phyloP scores from a whole-genome alignment of 2,329 filamentous ascomycete genomes.

The Xylaria polymorpha region DNA sequence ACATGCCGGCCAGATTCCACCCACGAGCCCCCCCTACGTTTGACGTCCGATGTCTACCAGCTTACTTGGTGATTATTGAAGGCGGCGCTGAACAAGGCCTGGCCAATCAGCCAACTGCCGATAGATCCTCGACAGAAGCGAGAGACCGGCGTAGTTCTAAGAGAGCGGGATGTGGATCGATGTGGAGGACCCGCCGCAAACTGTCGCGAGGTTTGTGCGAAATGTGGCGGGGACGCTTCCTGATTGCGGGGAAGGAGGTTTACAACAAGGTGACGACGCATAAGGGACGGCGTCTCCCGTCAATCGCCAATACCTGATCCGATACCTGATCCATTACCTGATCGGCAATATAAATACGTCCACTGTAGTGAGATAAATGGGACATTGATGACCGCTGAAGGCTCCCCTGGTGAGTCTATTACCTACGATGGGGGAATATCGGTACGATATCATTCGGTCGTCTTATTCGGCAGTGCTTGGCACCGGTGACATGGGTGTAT shows the following conservation, averaged over 20 bases:
- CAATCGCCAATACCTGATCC: slow-evolving; percentile 32
- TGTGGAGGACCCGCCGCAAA: slow-evolving; percentile 37
- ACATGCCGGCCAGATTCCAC: slow-evolving; percentile 24
- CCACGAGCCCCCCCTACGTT: slow-evolving; percentile 10
- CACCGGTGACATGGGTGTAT: slow-evolving; percentile 38
- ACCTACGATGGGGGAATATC: slow-evolving; percentile 17
- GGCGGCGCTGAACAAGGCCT: slow-evolving; percentile 20
- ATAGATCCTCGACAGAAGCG: slow-evolving; percentile 37
- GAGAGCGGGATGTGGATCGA: slow-evolving; percentile 32
- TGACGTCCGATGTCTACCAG: slow-evolving; percentile 17
- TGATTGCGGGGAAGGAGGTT: slow-evolving; percentile 40
- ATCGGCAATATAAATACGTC: slow-evolving; percentile 42
- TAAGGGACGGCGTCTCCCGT: slow-evolving; percentile 15
- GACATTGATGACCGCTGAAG: slow-evolving; percentile 1
- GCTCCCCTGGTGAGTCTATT: slow-evolving; percentile 6
- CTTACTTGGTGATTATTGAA: slow-evolving; percentile 44
- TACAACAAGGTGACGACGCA: slow-evolving; percentile 27
- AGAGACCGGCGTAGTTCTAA: slow-evolving; percentile 26
- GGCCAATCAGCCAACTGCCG: slow-evolving; percentile 50
- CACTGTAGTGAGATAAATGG: slow-evolving; percentile 4
- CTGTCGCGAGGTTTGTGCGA: slow-evolving; percentile 14
- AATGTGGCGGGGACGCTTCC: slow-evolving; percentile 37
- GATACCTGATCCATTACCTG: slow-evolving; percentile 13
- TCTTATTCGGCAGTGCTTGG: slow-evolving; percentile 35
- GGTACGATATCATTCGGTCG: slow-evolving; percentile 29